Base-by-base conservation (phyloP, 306 rosid genomes). In the Rosa chinensis region DNA sequence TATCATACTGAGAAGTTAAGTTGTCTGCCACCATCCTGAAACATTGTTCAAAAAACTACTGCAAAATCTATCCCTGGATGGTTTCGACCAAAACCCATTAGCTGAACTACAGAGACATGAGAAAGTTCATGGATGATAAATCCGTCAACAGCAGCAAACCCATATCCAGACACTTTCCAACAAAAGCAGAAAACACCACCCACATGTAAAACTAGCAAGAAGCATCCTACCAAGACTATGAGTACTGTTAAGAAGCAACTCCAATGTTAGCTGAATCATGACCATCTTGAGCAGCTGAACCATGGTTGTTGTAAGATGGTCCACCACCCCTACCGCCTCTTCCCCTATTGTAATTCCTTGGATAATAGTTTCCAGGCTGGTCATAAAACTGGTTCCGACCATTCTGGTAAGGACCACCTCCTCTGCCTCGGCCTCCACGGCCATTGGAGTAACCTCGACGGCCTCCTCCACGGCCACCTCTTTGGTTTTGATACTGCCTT, bases 381-480 rank as follows among this genome's bases (percentile, higher is more conserved):
- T 95, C 99, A 78, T 87, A 87, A 43, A 84, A 92, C 81, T 89
- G 96, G 86, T 79, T 84, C 66, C 92, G 92, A 62, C 97, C 99
- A 82, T 87, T 90, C 82, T 87, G 91, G 85, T 80, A 96, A 82
- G 91, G 77, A 23, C 92, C 84, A 23, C 89, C 86, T 50, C 93
- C 92, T 73, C 92, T 78, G 63, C 92, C 87, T 6, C 98, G 90
- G 42, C 95, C 89, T 59, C 97, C 98, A 64, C 97, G 99, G 1
- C 93, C 96, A 67, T 89, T 95, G 39, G 91, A 63, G 75, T 85
- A 89, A 72, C 93, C 99, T 76, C 99, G 85, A 18, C 97, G 89
- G 61, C 93, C 94, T 71, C 93, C 99, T 13, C 88, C 93, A 12
- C 96, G 94, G 8, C 93, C 94, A n/a, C 97, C 97, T 86, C 96